phyloP scores from a whole-genome alignment of 2,329 filamentous ascomycete genomes.

The Acarospora socialis region DNA sequence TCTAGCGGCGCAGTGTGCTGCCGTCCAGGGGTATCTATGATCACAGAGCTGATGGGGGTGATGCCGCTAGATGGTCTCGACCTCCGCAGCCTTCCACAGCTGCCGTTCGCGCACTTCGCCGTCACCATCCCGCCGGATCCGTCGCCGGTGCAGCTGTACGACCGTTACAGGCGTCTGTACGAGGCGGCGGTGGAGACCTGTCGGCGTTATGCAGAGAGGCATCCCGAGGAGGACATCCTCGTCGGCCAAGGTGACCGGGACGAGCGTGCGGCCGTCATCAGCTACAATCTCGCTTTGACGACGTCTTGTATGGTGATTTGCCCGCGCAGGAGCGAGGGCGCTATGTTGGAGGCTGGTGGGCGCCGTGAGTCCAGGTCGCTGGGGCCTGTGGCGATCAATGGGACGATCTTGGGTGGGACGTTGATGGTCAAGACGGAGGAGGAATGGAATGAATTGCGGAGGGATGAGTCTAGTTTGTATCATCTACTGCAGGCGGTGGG shows the following conservation, averaged over 20 bases:
- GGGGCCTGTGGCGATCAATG: conserved; percentile 37
- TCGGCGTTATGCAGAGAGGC: conserved; percentile 1
- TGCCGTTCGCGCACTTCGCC: conserved; percentile 39
- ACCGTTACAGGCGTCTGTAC: conserved; percentile 23
- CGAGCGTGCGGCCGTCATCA: conserved; percentile 32
- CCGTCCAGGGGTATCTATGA: too few species aligned
- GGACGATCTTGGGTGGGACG: conserved; percentile 42
- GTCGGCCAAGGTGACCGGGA: conserved; percentile 13
- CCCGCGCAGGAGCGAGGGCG: conserved; percentile 34
- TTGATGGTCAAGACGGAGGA: conserved; percentile 43
- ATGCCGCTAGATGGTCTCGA: conserved; percentile 11
- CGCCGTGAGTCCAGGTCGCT: too few species aligned
- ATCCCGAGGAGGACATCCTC: conserved; percentile 15
- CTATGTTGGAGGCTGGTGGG: conserved; percentile 23
- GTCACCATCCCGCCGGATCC: conserved; percentile 27
- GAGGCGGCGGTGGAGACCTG: conserved; percentile 19
- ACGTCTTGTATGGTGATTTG: conserved; percentile 38
- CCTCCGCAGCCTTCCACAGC: conserved; percentile 17
- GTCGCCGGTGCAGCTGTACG: conserved; percentile 21
- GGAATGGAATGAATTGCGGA: conserved; percentile 37
- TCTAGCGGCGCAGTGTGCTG: too few species aligned
- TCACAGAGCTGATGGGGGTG: conserved; percentile 11
- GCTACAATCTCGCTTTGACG: conserved; percentile 46
- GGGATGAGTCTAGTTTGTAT: conserved; percentile 28
- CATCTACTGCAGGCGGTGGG: conserved; percentile 30